These are phyloP conservation scores for Mycena galopus DNA, from an alignment of 768 basidiomycete genomes.

Conservation along the genomic window DNA sequence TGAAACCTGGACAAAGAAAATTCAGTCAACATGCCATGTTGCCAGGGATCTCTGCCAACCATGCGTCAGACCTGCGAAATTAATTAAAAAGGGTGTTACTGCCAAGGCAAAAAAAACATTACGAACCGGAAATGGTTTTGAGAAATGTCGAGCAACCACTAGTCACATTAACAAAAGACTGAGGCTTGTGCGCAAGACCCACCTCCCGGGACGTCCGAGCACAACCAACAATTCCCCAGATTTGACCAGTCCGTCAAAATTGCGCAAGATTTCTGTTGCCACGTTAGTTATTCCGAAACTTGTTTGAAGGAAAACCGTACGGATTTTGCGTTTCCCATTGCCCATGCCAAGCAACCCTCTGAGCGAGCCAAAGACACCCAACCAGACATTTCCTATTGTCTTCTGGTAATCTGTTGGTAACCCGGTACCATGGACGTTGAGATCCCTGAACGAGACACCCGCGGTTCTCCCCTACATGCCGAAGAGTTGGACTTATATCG, in stretches of 20 bases:
- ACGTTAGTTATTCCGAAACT: neutral
- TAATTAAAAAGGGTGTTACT: neutral
- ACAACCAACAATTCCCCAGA: constrained; percentile 68
- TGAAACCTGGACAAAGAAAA: constrained; percentile 12
- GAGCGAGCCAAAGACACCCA: constrained; percentile 36
- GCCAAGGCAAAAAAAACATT: neutral
- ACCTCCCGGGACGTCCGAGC: constrained; percentile 55
- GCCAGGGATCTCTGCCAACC: constrained; percentile 38
- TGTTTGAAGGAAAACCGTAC: neutral
- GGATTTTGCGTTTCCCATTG: constrained; percentile 33
- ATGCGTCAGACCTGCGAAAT: constrained; percentile 44
- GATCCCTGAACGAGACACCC: constrained; percentile 53
- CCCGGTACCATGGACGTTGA: constrained; percentile 50
- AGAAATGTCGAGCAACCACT: constrained; percentile 62
- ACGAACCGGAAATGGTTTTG: constrained; percentile 59
- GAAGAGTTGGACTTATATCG: neutral
- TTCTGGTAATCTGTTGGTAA: constrained; percentile 55
- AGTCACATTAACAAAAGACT: neutral
- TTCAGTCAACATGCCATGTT: neutral
- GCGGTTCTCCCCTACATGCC: constrained; percentile 37
- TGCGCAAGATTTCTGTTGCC: constrained; percentile 53
- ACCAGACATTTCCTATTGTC: constrained; percentile 52
- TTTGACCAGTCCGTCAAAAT: constrained; percentile 61
- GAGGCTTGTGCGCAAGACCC: neutral
- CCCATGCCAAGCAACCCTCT: constrained; percentile 40